phyloP scores from a whole-genome alignment of 2,329 filamentous ascomycete genomes.

The Septoria linicola region DNA sequence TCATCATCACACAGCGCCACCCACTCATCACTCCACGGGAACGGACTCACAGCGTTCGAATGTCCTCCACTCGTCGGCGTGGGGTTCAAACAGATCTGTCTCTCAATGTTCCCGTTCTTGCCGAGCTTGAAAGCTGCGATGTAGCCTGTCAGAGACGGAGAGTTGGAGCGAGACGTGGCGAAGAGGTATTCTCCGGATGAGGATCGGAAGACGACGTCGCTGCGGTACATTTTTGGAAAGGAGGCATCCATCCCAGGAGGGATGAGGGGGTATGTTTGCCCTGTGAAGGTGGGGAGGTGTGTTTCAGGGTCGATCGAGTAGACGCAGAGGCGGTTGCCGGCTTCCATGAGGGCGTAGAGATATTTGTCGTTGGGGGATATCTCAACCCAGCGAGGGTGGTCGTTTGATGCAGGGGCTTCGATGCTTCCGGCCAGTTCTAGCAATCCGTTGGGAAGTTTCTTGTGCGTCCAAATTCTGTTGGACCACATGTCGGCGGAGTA shows the following conservation, averaged over 20 bases:
- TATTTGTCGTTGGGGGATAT: constrained; percentile 76
- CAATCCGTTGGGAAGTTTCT: constrained; percentile 60
- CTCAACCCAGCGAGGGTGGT: constrained; percentile 87
- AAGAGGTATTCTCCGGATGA: constrained; percentile 73
- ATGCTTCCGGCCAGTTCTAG: constrained; percentile 70
- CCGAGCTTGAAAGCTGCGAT: constrained; percentile 75
- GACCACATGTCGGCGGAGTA: constrained; percentile 76
- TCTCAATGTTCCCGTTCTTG: constrained; percentile 66
- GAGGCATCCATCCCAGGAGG: constrained; percentile 63
- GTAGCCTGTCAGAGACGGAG: constrained; percentile 73
- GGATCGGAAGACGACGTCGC: constrained; percentile 76
- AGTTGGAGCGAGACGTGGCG: constrained; percentile 78
- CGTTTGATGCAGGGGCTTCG: constrained; percentile 66
- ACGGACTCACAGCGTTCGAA: constrained; percentile 82
- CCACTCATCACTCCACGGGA: constrained; percentile 84
- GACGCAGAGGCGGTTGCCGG: constrained; percentile 78
- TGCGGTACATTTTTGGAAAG: constrained; percentile 70
- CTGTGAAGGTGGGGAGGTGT: constrained; percentile 74
- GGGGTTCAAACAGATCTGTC: constrained; percentile 76
- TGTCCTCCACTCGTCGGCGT: constrained; percentile 86
- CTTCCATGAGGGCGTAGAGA: constrained; percentile 85
- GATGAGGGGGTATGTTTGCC: constrained; percentile 73
- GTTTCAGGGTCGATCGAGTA: constrained; percentile 75
- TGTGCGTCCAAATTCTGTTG: constrained; percentile 83
- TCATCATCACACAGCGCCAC: constrained; percentile 87